Base-by-base conservation (phyloP, 441 rosid species). In the Hura crepitans region DNA sequence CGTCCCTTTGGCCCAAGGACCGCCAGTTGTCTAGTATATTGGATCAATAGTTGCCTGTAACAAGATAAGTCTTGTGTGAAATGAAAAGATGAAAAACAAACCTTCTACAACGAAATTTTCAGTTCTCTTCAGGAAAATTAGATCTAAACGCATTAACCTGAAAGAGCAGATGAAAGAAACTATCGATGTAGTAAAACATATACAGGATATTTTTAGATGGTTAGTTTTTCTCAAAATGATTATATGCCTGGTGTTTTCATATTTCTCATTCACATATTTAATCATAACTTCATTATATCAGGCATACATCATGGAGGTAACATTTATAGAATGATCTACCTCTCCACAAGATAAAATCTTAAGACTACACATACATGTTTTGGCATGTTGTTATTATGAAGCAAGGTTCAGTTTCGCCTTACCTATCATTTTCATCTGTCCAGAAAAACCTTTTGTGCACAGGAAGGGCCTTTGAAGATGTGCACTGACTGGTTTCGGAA, bases 371-470 rank as follows among this genome's bases (percentile, higher is more conserved):
- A 27, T 5, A 59, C 46, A 42, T 63, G 58, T 70, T 71, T 47
- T 5, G 18, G 15, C 33, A 50, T 56, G 71, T 62, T 13, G 62
- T 74, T 43, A 28, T 73, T 37, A 71, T 28, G 31, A 61, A 27
- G 39, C 23, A 72, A 50, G 71, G 53, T 27, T 18, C 37, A 56
- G 46, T 69, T 62, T 73, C 54, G 47, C 31, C 74, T 78, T 83
- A 93, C 99, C 92, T 93, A 80, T 96, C 99, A 5, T 86, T 83
- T 80, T 83, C 89, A 80, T 93, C 98, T 50, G 96, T 87, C 99
- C 99, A 96, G 25, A 61, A 72, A 80, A 83, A 91, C 77, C 96
- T 88, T 72, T 72, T 79, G 55, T 84, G 89, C 70, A 76, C 76
- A 73, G 81, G 76, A 78, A 80, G 81, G 75, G 76, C 79, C 82